Base-by-base conservation (phyloP, 169 alveolate genomes). In the Fabrea salina region DNA sequence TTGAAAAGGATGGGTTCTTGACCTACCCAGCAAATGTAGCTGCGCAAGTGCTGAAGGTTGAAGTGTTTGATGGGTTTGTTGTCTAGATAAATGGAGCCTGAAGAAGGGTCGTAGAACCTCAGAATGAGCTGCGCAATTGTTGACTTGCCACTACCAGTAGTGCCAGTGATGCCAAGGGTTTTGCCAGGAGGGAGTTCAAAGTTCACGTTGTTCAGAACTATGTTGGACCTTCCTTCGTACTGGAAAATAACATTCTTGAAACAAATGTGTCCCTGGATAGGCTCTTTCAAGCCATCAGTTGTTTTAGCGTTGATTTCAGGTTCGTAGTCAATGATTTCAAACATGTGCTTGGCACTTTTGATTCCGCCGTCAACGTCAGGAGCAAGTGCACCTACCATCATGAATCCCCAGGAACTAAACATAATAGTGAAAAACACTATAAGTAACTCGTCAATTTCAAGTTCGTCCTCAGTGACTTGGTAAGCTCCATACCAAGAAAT, bases 131-230 rank as follows among this genome's bases (percentile, higher is more conserved):
- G 95, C 74, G 96, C 83, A 25, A 98, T 94, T 0, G 99, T 96
- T 35, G 98, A 92, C 83, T 98, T 98, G n/a, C 99, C 99, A 25
- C 98, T 90, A 4, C 99, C 99, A 16, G 98, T 91, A n/a, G 92
- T 86, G 0, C 99, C 99, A 51, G 94, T 95, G 68, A 96, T 84
- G 47, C 97, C 97, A 8, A 95, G 91, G 32, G 89, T 89, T 59
- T 95, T 89, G 35, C 98, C 98, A 25, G 95, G 88, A 33, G 82
- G 66, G n/a, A 97, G 86, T 49, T 82, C 75, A 43, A 94, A 54
- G 70, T 47, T 74, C n/a, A 93, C 39, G 27, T 83, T 43, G 3
- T 32, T 22, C 30, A 76, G 39, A 56, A 56, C 68, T 22, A 27
- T 16, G 13, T 56, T 22, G 27, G 27, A 2, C 2, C 68, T n/a